These are phyloP conservation scores for Neonectria ditissima DNA, from an alignment of 2,329 filamentous ascomycete species.

Conservation along the genomic window DNA sequence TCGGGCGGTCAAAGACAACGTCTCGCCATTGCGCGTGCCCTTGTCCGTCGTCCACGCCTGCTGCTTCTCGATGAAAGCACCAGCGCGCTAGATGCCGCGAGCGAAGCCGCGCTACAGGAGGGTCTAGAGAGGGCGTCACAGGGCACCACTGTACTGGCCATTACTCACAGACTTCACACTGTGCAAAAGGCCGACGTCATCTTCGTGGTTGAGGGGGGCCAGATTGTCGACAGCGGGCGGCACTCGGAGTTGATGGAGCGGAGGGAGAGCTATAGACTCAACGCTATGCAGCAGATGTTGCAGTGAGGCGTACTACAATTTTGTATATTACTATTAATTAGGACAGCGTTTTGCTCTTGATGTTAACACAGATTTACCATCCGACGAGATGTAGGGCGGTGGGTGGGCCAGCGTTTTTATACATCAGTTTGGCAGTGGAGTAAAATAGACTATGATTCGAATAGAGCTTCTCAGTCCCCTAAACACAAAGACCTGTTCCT, in stretches of 20 bases:
- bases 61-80: constrained; percentile 87
- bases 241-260: constrained; percentile 65
- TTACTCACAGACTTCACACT: constrained; percentile 68
- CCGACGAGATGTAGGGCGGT: too few relatives aligned
- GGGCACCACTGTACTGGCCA: constrained; percentile 68
- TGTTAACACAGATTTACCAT: neutral
- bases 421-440: too few relatives aligned
- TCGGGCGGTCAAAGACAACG: constrained; percentile 85
- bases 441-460: too few relatives aligned
- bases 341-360: neutral
- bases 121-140: constrained; percentile 69
- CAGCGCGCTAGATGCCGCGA: constrained; percentile 78
- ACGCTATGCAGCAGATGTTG: constrained; percentile 64
- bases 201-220: constrained; percentile 66
- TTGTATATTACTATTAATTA: neutral
- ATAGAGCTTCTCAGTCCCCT: too few relatives aligned
- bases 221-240: constrained; percentile 62
- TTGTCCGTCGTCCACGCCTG: constrained; percentile 77
- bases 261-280: constrained; percentile 64
- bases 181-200: constrained; percentile 68
- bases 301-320: constrained; percentile 19
- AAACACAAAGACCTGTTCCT: too few relatives aligned
- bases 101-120: constrained; percentile 73
- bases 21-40: constrained; percentile 80
- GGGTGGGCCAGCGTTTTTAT: too few relatives aligned